Conservation (phyloP, 1,284 basidiomycete genomes). For the Malassezia dermatis region DNA sequence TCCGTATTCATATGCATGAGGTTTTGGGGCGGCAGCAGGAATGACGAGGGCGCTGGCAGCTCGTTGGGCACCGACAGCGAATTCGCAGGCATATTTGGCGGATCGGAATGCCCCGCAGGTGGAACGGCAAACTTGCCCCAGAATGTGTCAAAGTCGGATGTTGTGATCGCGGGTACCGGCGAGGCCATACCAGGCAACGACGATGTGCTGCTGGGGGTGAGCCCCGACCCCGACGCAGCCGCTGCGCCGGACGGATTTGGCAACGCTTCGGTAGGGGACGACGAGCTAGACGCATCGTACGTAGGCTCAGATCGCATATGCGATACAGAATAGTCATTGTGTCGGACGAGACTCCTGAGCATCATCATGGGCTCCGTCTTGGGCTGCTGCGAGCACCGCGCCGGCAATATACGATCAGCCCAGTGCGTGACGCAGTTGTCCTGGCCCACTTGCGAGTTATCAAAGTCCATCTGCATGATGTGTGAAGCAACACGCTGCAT, state of each 20-base stretch:
- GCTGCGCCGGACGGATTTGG: not conserved
- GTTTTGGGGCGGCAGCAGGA: not conserved
- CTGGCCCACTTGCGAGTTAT: not conserved
- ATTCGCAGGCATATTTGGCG: not conserved
- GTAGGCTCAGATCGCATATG: not conserved
- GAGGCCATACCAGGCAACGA: not conserved
- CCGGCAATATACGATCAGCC: slow-evolving; percentile 10
- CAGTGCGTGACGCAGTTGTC: slow-evolving; percentile 13
- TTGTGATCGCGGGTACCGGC: not conserved
- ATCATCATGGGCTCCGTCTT: slow-evolving; percentile 11
- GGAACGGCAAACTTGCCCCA: slow-evolving; percentile 10
- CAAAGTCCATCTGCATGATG: not conserved
- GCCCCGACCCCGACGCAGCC: not conserved
- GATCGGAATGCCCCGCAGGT: not conserved
- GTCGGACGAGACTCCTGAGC: not conserved
- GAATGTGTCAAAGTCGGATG: slow-evolving; percentile 12
- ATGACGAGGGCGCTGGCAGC: not conserved
- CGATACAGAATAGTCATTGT: not conserved
- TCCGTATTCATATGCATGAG: not conserved
- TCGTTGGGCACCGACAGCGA: not conserved
- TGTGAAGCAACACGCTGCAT: slow-evolving; percentile 23
- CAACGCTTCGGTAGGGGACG: not conserved
- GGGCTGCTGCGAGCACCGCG: not conserved
- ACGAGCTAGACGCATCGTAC: not conserved
- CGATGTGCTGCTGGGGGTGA: not conserved